phyloP scores from a whole-genome alignment of 1,284 basidiomycete genomes.

The Ceratobasidium papillatum region DNA sequence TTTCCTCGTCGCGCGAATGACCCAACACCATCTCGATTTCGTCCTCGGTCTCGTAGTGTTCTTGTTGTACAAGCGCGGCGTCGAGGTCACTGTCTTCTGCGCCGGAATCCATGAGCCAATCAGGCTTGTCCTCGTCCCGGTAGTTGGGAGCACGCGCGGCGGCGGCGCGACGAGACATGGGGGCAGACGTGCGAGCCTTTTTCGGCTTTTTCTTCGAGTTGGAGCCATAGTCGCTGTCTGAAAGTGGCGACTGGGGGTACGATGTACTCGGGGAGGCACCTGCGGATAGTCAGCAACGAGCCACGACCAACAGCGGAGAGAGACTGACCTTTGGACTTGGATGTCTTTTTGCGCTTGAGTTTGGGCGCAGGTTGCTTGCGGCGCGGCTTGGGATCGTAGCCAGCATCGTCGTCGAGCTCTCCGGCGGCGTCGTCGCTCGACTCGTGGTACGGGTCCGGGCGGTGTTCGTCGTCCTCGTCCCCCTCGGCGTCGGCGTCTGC shows the following conservation, averaged over 20 bases:
- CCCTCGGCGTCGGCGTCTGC: constrained; percentile 13
- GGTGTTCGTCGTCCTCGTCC: constrained; percentile 27
- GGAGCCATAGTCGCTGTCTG: constrained; percentile 34
- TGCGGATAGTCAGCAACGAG: constrained; percentile 7
- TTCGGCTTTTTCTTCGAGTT: constrained; percentile 36
- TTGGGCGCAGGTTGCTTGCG: constrained; percentile 28
- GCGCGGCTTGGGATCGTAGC: constrained; percentile 38
- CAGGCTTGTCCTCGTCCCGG: constrained; percentile 37
- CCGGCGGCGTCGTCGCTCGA: constrained; percentile 25
- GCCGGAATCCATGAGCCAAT: constrained; percentile 33
- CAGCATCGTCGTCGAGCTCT: constrained; percentile 28
- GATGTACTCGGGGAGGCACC: constrained; percentile 36
- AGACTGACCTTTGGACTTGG: constrained; percentile 35
- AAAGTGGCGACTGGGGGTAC: constrained; percentile 38
- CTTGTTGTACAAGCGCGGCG: neutral
- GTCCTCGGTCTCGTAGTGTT: constrained; percentile 71
- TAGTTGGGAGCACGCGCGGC: constrained; percentile 34
- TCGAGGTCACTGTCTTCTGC: constrained; percentile 19
- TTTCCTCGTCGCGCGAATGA: constrained; percentile 83
- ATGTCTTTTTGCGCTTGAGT: constrained; percentile 35
- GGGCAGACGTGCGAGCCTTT: constrained; percentile 14
- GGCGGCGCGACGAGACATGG: constrained; percentile 24
- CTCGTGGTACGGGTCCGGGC: constrained; percentile 14
- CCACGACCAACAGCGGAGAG: neutral
- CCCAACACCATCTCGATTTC: constrained; percentile 90